A percentile compares a stretch with the other conserved stretches of the same genome.
Evolutionary conservation across 495 filamentous ascomycete genomes (phyloP).

Genomic region (Aspergillus conjunctus): DNA sequence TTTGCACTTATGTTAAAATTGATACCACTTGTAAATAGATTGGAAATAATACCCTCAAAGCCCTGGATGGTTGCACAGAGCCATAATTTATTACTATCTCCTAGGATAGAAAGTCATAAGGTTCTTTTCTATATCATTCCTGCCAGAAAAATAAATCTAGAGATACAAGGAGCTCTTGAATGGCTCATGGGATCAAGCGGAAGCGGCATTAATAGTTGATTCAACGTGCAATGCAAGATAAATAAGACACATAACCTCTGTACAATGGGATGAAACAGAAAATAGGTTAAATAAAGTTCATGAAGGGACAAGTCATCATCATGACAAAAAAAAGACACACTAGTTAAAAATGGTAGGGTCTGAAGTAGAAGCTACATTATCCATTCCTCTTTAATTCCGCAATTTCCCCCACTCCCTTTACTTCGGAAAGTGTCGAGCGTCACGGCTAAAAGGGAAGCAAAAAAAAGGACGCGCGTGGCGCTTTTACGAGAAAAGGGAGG

Average conservation of each 20-base stretch:
- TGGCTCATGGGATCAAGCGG: slow-evolving; percentile 3
- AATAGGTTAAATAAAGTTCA: slow-evolving; percentile 10
- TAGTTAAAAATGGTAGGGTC: slow-evolving; percentile 11
- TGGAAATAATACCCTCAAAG: neutral
- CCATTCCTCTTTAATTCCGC: neutral
- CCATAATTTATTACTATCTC: neutral
- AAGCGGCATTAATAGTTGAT: slow-evolving; percentile 14
- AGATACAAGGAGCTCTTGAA: slow-evolving; percentile 6
- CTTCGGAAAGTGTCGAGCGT: neutral
- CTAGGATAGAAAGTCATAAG: neutral
- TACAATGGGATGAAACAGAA: slow-evolving; percentile 15
- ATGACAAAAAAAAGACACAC: slow-evolving; percentile 13
- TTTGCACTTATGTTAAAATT: neutral
- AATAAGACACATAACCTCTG: slow-evolving; percentile 20
- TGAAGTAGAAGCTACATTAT: slow-evolving; percentile 25
- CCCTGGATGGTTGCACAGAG: neutral
- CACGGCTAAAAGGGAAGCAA: neutral
- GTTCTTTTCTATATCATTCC: slow-evolving; percentile 3
- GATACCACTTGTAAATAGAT: slow-evolving; percentile 5
- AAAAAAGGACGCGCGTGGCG: neutral
- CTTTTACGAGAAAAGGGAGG: neutral
- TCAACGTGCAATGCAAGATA: slow-evolving; percentile 3
- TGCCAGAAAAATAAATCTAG: slow-evolving; percentile 5
- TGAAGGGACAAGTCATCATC: slow-evolving; percentile 25
- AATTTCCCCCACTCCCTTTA: neutral